Percentiles rank a stretch among this genome's conserved stretches.
These are phyloP conservation scores for Boletus tomentosulus DNA, from an alignment of 768 basidiomycete genomes.

Conservation along the genomic window DNA sequence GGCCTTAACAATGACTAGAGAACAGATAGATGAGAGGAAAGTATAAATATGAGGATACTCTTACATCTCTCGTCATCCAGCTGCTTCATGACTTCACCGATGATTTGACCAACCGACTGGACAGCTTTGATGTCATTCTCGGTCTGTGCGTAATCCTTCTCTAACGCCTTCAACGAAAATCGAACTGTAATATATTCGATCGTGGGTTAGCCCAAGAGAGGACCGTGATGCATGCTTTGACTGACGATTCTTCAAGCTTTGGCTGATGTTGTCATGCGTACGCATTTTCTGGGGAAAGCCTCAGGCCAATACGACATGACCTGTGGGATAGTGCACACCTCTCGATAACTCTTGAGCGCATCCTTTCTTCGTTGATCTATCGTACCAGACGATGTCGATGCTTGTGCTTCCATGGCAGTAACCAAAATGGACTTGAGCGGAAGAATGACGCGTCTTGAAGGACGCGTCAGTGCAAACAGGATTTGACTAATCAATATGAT, in stretches of 20 bases:
- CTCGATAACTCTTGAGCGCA: constrained; percentile 74
- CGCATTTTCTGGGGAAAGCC: constrained; percentile 79
- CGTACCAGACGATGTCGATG: constrained; percentile 49
- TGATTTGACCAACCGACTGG: constrained; percentile 98
- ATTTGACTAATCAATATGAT: not conserved
- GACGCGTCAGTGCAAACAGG: constrained; percentile 25
- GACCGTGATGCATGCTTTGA: constrained; percentile 10
- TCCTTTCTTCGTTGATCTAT: constrained; percentile 72
- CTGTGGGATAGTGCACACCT: constrained; percentile 39
- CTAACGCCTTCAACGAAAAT: constrained; percentile 83
- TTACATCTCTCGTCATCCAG: constrained; percentile 94
- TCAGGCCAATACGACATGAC: not conserved
- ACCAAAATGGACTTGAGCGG: constrained; percentile 6
- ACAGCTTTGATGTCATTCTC: constrained; percentile 99
- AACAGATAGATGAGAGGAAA: not conserved
- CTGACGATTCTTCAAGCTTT: constrained; percentile 87
- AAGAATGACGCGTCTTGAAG: constrained; percentile 24
- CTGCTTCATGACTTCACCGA: constrained; percentile 98
- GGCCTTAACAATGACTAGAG: constrained; percentile 92
- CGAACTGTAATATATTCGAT: constrained; percentile 55
- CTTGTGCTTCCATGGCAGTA: constrained; percentile 26
- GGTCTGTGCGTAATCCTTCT: constrained; percentile 88
- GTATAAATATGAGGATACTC: constrained; percentile 25
- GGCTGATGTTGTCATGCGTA: constrained; percentile 81
- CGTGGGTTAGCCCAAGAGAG: not conserved